phyloP scores from a whole-genome alignment of 108 stramenopile genomes.

The Cyclotella atomus region DNA sequence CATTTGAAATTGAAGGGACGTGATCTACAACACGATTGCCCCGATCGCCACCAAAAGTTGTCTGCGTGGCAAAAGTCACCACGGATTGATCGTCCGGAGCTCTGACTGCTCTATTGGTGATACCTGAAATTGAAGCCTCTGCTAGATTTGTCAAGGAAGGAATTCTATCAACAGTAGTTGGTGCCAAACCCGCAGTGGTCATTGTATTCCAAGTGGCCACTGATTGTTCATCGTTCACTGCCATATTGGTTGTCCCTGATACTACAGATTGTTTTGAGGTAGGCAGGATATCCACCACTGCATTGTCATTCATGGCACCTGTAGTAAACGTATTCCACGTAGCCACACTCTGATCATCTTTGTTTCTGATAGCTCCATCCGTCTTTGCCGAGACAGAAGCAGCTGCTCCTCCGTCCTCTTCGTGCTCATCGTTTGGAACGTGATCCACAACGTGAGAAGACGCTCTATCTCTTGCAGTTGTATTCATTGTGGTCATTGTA shows the following conservation, averaged over 20 bases:
- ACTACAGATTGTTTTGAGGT: constrained; percentile 13
- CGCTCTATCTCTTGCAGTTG: constrained; percentile 1
- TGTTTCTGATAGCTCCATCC: constrained; percentile 22
- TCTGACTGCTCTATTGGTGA: constrained; percentile 34
- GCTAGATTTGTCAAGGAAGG: constrained; percentile 24
- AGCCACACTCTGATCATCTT: constrained; percentile 48
- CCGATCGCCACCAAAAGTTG: constrained; percentile 30
- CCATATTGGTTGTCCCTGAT: constrained; percentile 41
- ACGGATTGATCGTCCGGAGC: constrained; percentile 49
- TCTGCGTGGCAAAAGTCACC: constrained; percentile 50
- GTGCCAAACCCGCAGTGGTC: constrained; percentile 23
- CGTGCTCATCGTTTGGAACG: constrained; percentile 4
- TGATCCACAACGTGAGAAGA: constrained; percentile 13
- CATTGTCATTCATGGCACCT: background rate
- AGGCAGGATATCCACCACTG: constrained; percentile 15
- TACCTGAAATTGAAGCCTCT: constrained; percentile 26
- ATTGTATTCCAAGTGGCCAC: constrained; percentile 47
- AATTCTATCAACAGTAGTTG: constrained; percentile 34
- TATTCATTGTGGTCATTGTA: constrained; percentile 40
- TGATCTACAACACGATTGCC: constrained; percentile 40
- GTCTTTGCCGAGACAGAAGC: constrained; percentile 19
- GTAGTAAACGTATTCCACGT: constrained; percentile 49
- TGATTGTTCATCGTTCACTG: constrained; percentile 43
- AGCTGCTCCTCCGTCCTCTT: background rate
- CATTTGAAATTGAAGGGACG: constrained; percentile 30